Conservation (phyloP, 2,329 filamentous ascomycete species). For the Gnomoniopsis sp. region DNA sequence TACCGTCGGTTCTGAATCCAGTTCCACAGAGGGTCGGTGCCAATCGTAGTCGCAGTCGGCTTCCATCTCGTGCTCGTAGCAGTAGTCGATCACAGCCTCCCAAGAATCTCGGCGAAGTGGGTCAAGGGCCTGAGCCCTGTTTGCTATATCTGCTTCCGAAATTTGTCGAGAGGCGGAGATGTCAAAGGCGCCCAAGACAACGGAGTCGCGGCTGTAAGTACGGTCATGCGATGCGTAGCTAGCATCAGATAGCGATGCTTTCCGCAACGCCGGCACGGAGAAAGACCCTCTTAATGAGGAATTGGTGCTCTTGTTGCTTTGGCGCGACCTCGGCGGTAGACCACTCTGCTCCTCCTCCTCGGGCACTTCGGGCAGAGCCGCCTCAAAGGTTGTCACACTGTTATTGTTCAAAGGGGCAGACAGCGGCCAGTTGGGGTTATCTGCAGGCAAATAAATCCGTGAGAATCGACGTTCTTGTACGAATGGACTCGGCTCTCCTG, state of each 20-base stretch:
- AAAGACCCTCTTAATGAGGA: constrained; percentile 53
- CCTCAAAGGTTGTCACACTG: constrained; percentile 30
- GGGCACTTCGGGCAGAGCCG: constrained; percentile 54
- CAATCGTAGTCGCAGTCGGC: constrained; percentile 65
- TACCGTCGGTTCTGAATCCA: constrained; percentile 27
- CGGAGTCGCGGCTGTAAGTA: constrained; percentile 44
- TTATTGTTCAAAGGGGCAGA: constrained; percentile 31
- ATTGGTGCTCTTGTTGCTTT: constrained; percentile 44
- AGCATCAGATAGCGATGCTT: constrained; percentile 8
- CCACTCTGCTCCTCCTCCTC: constrained; percentile 57
- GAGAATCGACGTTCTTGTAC: constrained; percentile 27
- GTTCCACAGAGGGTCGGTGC: constrained; percentile 55
- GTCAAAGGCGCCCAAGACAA: constrained; percentile 47
- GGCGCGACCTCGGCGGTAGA: constrained; percentile 34
- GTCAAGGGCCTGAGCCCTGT: constrained; percentile 26
- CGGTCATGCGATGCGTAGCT: constrained; percentile 24
- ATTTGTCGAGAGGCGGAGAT: constrained; percentile 33
- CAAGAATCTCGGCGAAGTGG: constrained; percentile 46
- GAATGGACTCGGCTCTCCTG: constrained; percentile 26
- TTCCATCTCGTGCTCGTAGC: constrained; percentile 66
- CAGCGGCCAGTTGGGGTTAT: constrained; percentile 43
- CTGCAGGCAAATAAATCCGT: constrained; percentile 38
- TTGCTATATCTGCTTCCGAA: constrained; percentile 25
- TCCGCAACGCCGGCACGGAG: constrained; percentile 42
- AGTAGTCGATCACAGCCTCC: constrained; percentile 70